A percentile compares a stretch with the other conserved stretches of the same genome.
phyloP scores from a whole-genome alignment of 2,329 filamentous ascomycete genomes.

The Pseudogymnoascus sp. region DNA sequence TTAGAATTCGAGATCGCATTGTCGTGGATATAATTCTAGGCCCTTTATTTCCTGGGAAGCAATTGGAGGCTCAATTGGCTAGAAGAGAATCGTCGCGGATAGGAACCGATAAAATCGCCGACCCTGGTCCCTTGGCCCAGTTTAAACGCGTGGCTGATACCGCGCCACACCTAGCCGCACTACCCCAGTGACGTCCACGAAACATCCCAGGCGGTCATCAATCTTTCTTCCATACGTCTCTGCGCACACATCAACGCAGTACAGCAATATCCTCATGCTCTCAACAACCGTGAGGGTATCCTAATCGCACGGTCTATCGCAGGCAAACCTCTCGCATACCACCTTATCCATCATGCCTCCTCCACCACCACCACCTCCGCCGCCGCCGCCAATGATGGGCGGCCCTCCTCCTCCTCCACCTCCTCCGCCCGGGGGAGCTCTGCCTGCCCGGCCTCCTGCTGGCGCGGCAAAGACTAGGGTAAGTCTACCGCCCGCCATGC shows the following conservation, averaged over 20 bases:
- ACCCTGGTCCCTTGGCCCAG: conserved; percentile 4
- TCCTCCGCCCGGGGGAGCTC: conserved; percentile 51
- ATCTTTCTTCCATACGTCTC: not conserved
- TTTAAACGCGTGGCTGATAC: conserved; percentile 4
- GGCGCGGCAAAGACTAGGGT: conserved; percentile 51
- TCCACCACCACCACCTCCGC: conserved; percentile 65
- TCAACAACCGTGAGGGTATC: not conserved
- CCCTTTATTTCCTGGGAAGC: not conserved
- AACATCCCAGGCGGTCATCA: conserved; percentile 7
- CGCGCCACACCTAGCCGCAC: conserved; percentile 7
- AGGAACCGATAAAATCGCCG: conserved; percentile 1
- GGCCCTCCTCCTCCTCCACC: conserved; percentile 56
- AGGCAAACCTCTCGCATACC: not conserved
- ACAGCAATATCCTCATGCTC: not conserved
- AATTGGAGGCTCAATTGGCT: not conserved
- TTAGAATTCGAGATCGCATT: conserved; percentile 35
- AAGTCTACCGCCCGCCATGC: conserved; percentile 31
- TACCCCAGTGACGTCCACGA: conserved; percentile 8
- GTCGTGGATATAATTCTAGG: not conserved
- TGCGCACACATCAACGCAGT: not conserved
- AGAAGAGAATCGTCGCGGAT: not conserved
- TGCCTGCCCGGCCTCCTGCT: conserved; percentile 52
- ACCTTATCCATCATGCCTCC: conserved; percentile 28
- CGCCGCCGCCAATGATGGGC: conserved; percentile 40
- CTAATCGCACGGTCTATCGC: not conserved